phyloP scores from a whole-genome alignment of 768 basidiomycete species.

The Floccularia luteovirens region DNA sequence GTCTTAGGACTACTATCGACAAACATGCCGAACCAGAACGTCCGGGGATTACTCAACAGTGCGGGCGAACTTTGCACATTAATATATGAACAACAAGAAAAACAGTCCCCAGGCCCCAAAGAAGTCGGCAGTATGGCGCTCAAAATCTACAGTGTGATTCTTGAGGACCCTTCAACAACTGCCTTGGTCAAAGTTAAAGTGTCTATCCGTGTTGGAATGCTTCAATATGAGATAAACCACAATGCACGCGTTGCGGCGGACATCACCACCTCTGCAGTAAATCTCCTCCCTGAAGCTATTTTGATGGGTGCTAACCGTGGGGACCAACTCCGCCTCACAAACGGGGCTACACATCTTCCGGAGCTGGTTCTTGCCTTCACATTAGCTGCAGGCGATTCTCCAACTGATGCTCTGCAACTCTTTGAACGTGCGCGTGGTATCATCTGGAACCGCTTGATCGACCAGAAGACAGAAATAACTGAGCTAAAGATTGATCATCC shows the following conservation, averaged over 20 bases:
- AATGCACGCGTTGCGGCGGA: not conserved
- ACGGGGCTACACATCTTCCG: not conserved
- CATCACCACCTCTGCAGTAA: not conserved
- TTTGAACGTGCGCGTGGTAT: conserved; percentile 3
- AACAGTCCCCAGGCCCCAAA: too few species aligned
- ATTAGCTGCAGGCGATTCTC: conserved; percentile 1
- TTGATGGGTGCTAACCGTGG: not conserved
- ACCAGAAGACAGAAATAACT: conserved; percentile 1
- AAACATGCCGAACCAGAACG: too few species aligned
- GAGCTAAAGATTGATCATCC: not conserved
- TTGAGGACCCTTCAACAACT: too few species aligned
- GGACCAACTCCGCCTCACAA: not conserved
- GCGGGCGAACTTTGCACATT: too few species aligned
- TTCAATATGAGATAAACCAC: not conserved
- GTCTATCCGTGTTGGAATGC: not conserved
- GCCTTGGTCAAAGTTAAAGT: too few species aligned
- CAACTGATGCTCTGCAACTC: conserved; percentile 1
- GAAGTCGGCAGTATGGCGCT: too few species aligned
- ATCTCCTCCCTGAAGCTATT: conserved; percentile 1
- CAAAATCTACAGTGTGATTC: too few species aligned
- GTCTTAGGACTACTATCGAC: too few species aligned
- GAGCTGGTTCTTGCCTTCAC: not conserved
- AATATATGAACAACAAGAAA: too few species aligned
- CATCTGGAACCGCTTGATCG: conserved; percentile 6
- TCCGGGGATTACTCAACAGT: too few species aligned